Base-by-base conservation (phyloP, 768 basidiomycete species). In the Heimioporus sp. region DNA sequence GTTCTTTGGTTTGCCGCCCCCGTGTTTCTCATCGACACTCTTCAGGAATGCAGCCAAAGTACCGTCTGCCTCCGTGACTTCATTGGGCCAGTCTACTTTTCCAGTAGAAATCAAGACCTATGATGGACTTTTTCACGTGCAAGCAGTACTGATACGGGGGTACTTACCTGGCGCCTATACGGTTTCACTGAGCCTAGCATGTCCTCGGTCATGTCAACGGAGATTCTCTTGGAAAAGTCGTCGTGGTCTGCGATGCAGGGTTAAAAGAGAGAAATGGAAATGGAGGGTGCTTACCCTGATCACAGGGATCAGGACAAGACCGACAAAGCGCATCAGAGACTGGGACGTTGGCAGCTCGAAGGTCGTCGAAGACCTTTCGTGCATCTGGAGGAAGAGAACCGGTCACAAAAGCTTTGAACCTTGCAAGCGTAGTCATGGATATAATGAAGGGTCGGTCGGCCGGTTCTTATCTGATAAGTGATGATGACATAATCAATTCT, bases 31-130 rank as follows among this genome's bases (percentile, higher is more conserved):
- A 41, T 65, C 63, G 51, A 60, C 54, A 43, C 55, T 40, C 47
- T 48, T 51, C 59, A 86, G 62, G 71, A 80, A 70, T 53, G 82
- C 77, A 7, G 94, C 90, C 21, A 98, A 81, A 6, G 87, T 83
- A 43, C 78, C 80, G 21, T 77, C 72, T 24, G 81, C 86, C 52
- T 85, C 80, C 3, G 87, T 87, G 53, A 98, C 82, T 39, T 93
- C 85, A 38, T 77, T 76, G 36, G 83, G 80, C 95, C 95, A 98
- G 72, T 98, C 92, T 17, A 83, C 77, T 69, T 89, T 85, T 7
- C 92, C 92, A 0, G 93, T 96, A 1, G 91, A 94, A 48, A 98
- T 89, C 32, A 98, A 76, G 32, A 96, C 77, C 87, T 94, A 65
- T 42, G 20, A 42, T 43, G 45, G 34, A 19, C 15, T 43, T 39